Conservation (phyloP, 208 protist genomes). For the Trypanosoma boissoni region DNA sequence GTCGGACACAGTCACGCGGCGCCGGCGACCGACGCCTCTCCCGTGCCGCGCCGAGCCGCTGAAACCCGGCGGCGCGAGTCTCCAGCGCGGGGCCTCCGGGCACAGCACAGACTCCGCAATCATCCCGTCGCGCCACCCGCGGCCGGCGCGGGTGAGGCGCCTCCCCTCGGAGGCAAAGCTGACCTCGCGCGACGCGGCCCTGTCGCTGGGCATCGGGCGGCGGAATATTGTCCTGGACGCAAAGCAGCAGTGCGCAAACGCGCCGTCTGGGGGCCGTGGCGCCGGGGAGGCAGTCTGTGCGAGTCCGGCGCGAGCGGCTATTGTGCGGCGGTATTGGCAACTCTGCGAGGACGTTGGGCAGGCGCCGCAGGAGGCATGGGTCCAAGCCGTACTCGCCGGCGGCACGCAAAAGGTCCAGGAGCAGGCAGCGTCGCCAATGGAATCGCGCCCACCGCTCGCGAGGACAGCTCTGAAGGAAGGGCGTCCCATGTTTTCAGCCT, state of each 20-base stretch:
- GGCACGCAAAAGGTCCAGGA: too few relatives aligned
- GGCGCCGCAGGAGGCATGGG: conserved; percentile 58
- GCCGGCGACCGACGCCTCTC: conserved; percentile 55
- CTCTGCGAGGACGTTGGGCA: conserved; percentile 57
- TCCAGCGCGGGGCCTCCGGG: conserved; percentile 28
- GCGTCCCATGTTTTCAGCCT: too few relatives aligned
- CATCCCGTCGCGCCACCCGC: conserved; percentile 43
- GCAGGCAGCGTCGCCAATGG: too few relatives aligned
- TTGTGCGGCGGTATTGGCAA: conserved; percentile 38
- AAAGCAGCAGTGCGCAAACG: conserved; percentile 9
- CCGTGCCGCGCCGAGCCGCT: conserved; percentile 11
- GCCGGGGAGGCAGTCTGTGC: not conserved
- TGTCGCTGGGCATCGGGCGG: conserved; percentile 1
- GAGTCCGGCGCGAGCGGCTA: conserved; percentile 26
- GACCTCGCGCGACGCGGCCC: too few relatives aligned
- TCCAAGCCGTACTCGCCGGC: conserved; percentile 20
- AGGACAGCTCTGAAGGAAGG: too few relatives aligned
- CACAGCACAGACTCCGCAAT: conserved; percentile 42
- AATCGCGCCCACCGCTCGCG: too few relatives aligned
- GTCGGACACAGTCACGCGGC: conserved; percentile 74
- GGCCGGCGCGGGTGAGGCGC: not conserved
- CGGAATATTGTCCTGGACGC: conserved; percentile 23
- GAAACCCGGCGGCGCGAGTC: conserved; percentile 2
- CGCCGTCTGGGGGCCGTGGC: not conserved
- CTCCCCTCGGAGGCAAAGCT: too few relatives aligned